These are phyloP conservation scores for Mycena albidolilacea DNA, from an alignment of 768 basidiomycete species.

Conservation along the genomic window DNA sequence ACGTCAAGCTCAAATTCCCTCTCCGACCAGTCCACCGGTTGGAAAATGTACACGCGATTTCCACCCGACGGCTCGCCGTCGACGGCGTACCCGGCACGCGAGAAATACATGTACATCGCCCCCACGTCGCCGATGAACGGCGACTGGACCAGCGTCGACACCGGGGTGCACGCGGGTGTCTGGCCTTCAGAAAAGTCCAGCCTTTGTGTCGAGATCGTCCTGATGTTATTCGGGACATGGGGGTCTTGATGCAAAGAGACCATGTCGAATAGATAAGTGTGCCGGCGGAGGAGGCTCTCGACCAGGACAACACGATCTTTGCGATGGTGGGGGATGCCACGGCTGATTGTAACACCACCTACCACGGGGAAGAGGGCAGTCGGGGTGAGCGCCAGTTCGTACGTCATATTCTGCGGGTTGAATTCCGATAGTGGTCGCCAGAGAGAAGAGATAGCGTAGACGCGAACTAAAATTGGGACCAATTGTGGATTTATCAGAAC, in stretches of 20 bases:
- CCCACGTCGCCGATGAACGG: background rate
- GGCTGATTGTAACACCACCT: background rate
- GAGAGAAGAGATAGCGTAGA: background rate
- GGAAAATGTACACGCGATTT: background rate
- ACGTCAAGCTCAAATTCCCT: background rate
- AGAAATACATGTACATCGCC: background rate
- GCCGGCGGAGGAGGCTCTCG: background rate
- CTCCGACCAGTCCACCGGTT: background rate
- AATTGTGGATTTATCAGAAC: background rate
- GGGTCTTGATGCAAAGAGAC: too few species aligned
- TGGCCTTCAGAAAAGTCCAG: background rate
- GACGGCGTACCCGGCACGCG: background rate
- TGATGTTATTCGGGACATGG: background rate
- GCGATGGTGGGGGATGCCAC: too few species aligned
- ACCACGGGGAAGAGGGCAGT: background rate
- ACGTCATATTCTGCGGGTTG: background rate
- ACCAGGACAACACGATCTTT: background rate
- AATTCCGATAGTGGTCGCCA: background rate
- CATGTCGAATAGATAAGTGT: background rate
- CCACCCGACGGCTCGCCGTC: background rate
- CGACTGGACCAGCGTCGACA: background rate
- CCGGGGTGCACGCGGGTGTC: background rate
- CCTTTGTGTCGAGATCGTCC: background rate
- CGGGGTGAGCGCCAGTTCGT: background rate
- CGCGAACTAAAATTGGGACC: background rate